phyloP scores from a whole-genome alignment of 2,329 filamentous ascomycete species.

The Pestalotiopsis sp. region DNA sequence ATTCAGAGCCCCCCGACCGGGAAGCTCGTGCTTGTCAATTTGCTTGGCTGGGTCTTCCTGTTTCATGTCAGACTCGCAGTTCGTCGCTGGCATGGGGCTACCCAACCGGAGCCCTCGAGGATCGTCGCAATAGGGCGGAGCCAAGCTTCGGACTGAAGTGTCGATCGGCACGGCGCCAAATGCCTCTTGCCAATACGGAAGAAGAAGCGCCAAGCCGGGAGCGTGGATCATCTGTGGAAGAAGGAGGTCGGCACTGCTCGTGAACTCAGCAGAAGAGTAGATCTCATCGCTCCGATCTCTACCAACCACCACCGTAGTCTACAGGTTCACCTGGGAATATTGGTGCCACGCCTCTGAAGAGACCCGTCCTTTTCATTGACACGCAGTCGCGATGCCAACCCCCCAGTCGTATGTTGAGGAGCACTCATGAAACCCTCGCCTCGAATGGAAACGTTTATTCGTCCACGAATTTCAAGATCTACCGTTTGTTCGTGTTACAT shows the following conservation, averaged over 20 bases:
- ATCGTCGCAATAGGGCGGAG: neutral
- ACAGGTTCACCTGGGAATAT: neutral
- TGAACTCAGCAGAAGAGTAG: neutral
- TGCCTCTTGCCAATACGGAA: neutral
- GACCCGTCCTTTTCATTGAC: neutral
- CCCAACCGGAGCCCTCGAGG: neutral
- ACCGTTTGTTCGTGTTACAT: neutral
- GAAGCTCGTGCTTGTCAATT: neutral
- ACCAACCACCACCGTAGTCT: neutral
- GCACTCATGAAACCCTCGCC: neutral
- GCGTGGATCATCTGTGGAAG: neutral
- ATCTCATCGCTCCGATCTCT: neutral
- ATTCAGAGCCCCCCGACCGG: neutral
- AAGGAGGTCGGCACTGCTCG: neutral
- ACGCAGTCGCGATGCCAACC: neutral
- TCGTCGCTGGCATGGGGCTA: neutral
- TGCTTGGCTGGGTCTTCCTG: neutral
- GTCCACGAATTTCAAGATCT: neutral
- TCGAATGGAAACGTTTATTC: neutral
- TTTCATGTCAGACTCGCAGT: neutral
- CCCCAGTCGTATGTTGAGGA: neutral
- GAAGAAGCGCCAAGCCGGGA: slow-evolving; percentile 3
- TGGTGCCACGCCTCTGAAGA: neutral
- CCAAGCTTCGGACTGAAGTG: neutral
- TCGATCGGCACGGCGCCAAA: neutral